Evolutionary conservation across 257 asterid species (phyloP).

Genomic region (Ehretia macrophylla): DNA sequence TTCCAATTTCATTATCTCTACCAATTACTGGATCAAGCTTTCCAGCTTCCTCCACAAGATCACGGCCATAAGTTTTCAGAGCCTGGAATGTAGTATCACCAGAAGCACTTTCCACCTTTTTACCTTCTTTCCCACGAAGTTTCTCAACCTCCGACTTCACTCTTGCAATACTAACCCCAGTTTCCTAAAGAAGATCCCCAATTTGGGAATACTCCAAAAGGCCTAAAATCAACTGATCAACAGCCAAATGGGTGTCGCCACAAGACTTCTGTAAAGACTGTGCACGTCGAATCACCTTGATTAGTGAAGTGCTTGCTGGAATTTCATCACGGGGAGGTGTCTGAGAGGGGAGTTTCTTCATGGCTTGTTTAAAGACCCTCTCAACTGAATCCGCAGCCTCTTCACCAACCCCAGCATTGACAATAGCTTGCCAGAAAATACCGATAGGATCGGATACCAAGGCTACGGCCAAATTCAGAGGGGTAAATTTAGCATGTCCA

Average conservation of each 20-base stretch:
- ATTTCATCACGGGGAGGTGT: constrained; percentile 33
- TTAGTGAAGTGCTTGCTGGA: constrained; percentile 29
- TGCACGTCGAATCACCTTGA: constrained; percentile 28
- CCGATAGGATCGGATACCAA: constrained; percentile 25
- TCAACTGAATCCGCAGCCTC: constrained; percentile 25
- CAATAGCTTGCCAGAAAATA: constrained; percentile 25
- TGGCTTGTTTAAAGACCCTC: constrained; percentile 31
- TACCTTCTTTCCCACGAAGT: constrained; percentile 29
- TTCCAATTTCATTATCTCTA: constrained; percentile 32
- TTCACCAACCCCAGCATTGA: constrained; percentile 20
- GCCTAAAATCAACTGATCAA: constrained; percentile 34
- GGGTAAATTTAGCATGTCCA: constrained; percentile 34
- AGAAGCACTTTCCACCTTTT: constrained; percentile 33
- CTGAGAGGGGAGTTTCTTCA: constrained; percentile 36
- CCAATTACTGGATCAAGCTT: constrained; percentile 39
- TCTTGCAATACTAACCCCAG: constrained; percentile 18
- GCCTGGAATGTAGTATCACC: constrained; percentile 37
- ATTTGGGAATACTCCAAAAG: constrained; percentile 36
- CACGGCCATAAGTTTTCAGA: constrained; percentile 33
- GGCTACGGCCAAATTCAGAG: constrained; percentile 19
- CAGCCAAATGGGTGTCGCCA: constrained; percentile 28
- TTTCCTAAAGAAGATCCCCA: constrained; percentile 27
- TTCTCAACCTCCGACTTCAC: constrained; percentile 34
- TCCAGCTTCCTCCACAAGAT: constrained; percentile 34
- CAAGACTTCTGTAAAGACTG: constrained; percentile 28